A percentile compares a stretch with the other conserved stretches of the same genome.
phyloP scores from a whole-genome alignment of 2,329 filamentous ascomycete genomes.

The Monosporascus cannonballus region DNA sequence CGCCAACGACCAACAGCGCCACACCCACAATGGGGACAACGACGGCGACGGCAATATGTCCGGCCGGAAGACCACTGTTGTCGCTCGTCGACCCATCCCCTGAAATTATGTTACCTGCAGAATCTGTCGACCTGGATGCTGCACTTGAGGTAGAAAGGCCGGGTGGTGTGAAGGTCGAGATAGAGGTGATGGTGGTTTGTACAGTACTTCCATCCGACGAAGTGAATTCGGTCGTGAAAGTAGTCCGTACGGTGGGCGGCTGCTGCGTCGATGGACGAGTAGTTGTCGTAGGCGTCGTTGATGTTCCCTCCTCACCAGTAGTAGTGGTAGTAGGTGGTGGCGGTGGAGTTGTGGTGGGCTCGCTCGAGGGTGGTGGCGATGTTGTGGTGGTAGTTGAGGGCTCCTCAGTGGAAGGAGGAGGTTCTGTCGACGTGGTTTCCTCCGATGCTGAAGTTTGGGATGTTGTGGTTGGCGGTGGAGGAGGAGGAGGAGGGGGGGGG shows the following conservation, averaged over 20 bases:
- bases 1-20: conserved; percentile 68
- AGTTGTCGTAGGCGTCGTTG: conserved; percentile 4
- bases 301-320: not conserved
- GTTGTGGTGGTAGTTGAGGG: conserved; percentile 4
- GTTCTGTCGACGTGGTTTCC: conserved; percentile 4
- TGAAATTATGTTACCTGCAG: conserved; percentile 13
- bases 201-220: conserved; percentile 5
- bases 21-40: conserved; percentile 89
- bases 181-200: conserved; percentile 14
- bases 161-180: conserved; percentile 17
- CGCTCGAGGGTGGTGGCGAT: conserved; percentile 1
- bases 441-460: not conserved
- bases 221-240: not conserved
- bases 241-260: conserved; percentile 6
- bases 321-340: not conserved
- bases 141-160: conserved; percentile 4
- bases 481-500: conserved; percentile 9
- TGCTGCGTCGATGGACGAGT: conserved; percentile 4
- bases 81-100: conserved; percentile 15
- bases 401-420: conserved; percentile 8
- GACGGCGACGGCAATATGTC: conserved; percentile 85
- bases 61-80: conserved; percentile 50
- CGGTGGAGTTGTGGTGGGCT: not conserved
- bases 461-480: conserved; percentile 5
- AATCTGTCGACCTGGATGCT: conserved; percentile 9